phyloP scores from a whole-genome alignment of 208 protist species.

The Leishmania aethiopica region DNA sequence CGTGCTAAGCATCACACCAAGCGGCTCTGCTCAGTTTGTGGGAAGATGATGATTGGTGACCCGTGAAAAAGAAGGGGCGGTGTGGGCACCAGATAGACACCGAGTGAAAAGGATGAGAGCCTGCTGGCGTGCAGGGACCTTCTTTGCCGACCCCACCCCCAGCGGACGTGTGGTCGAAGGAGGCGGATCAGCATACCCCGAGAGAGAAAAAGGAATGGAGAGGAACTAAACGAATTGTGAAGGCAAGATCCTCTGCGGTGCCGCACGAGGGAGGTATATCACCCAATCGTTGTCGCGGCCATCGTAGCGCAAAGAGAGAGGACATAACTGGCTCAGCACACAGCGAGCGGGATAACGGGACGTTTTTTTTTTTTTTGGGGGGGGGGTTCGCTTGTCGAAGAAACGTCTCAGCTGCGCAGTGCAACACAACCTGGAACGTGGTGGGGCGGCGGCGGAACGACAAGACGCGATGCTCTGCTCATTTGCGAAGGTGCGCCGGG shows the following conservation, averaged over 20 bases:
- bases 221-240: not conserved
- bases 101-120: not conserved
- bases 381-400: not conserved
- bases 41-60: not conserved
- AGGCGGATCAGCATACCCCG: not conserved
- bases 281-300: not conserved
- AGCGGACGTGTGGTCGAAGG: not conserved
- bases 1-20: constrained; percentile 14
- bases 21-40: not conserved
- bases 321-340: not conserved
- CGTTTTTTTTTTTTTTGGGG: not conserved
- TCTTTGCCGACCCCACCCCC: not conserved
- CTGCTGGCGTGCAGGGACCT: not conserved
- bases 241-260: no score
- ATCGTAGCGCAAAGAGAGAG: not conserved
- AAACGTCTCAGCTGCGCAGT: not conserved
- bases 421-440: not conserved
- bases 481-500: no score
- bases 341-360: not conserved
- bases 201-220: not conserved
- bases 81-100: not conserved
- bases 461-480: not conserved
- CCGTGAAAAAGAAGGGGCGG: not conserved
- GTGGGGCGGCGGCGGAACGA: not conserved
- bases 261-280: not conserved